Base-by-base conservation (phyloP, 2,329 filamentous ascomycete genomes). In the Colletotrichum gigasporum region DNA sequence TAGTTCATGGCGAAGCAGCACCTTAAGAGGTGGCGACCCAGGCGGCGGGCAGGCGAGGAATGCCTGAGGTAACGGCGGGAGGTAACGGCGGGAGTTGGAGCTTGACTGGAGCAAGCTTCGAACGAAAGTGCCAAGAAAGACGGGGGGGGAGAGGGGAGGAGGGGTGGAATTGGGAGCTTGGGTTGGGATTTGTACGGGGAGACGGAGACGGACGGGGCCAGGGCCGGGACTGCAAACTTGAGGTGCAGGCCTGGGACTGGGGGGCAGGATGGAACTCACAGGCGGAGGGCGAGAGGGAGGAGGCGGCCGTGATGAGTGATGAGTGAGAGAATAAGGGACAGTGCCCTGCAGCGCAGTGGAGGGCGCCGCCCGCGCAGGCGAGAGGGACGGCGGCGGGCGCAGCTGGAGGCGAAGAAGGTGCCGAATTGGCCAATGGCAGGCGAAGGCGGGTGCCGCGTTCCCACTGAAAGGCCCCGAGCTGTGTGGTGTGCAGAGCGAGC, bases 1-100 rank as follows among this genome's bases (percentile, higher is more conserved):
- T 54, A 54, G 61, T 64, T 64, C 61, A 64, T 61, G 61, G 61
- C 61, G 56, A 54, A 61, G 56, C 41, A 61, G 56, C 56, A 61
- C 56, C 56, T 64, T 60, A 48, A 53, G 48, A 64, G 53, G 50
- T 45, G 47, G 51, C 42, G 35, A 55, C 35, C 12, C 50, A 28
- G 39, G 41, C 54, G 39, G 42, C 39, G 20, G 26, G n/a, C 16
- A 35, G 41, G 56, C 11, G 20, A 60, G 20, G 35, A 61, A 60
- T 64, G 61, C 61, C 61, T 64, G 22, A 64, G 61, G 61, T 63
- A 59, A 52, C 37, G 32, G 51, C 53, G 50, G 32, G 14, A 42
- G 41, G 32, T 51, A n/a, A n/a, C n/a, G n/a, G n/a, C n/a, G n/a
- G 55, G 47, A 53, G 48, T 32, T 59, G 45, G 47, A 53, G 47